Base-by-base conservation (phyloP, 257 asterid species). In the Nicotiana paniculata region DNA sequence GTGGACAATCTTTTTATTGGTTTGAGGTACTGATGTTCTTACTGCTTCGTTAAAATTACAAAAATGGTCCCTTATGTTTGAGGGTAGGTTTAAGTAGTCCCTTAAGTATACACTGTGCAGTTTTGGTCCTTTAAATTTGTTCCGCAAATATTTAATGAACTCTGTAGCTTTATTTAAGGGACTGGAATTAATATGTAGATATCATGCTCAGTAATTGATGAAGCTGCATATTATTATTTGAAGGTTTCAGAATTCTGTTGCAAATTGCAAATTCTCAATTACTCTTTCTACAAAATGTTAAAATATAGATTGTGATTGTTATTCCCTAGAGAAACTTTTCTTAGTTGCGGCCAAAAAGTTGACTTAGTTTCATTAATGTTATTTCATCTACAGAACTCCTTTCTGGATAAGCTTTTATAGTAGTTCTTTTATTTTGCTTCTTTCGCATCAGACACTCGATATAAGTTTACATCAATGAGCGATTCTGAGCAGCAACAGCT, bases 361-460 rank as follows among this genome's bases (percentile, higher is more conserved):
- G 76, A 9, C 30, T 67, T 67, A 4, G 26, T 0, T 3, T 67
- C 35, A 16, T 68, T 9, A 8, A 37, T 57, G 77, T 51, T 39
- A 16, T 67, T 35, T 67, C 53, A 67, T 43, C 15, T 17, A 67
- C 2, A 0, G 3, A 8, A 10, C 77, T 69, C 32, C 12, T 72
- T 72, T 21, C 37, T 9, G 26, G 24, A 72, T 10, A 21, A 72
- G 12, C 6, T 13, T 72, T 35, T n/a, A 70, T 35, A 11, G 3
- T 39, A n/a, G 33, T 12, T 28, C 32, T 77, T 30, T 77, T 6
- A 55, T 58, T 35, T 35, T 77, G 32, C 5, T 51, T 3, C 2
- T 55, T 77, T 35, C 81, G 9, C 57, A 55, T 57, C 81, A 77
- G 81, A 77, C 1, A 11, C 81, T 77, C 69, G 8, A 21, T 77